Percentiles rank a stretch among this genome's conserved stretches.
Evolutionary conservation across 2,329 filamentous ascomycete genomes (phyloP).

Genomic region (Fusarium chuoi): DNA sequence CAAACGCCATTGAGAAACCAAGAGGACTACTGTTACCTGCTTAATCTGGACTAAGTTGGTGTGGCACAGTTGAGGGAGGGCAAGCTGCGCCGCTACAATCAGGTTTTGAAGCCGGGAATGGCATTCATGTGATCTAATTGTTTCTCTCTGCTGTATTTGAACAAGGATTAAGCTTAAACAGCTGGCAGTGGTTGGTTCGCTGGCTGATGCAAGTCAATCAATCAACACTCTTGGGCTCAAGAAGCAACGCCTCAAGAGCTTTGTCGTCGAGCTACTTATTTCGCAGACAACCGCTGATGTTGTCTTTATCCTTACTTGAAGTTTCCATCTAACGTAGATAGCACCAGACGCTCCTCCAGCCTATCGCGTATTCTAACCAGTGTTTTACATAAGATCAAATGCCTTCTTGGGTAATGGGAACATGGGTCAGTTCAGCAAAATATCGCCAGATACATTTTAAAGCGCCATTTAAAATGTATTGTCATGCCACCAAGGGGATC

Average conservation of each 20-base stretch:
- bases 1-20: background rate
- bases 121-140: background rate
- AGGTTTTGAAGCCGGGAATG: background rate
- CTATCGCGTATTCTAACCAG: background rate
- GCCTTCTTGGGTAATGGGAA: no score
- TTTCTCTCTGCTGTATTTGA: background rate
- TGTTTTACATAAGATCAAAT: no score
- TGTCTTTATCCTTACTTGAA: background rate
- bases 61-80: background rate
- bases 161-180: background rate
- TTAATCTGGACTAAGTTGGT: background rate
- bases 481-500: rapidly evolving
- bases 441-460: no score
- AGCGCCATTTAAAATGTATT: rapidly evolving
- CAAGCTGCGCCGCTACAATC: background rate
- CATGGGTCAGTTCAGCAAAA: no score
- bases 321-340: rapidly evolving
- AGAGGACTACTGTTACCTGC: background rate
- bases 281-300: rapidly evolving
- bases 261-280: background rate
- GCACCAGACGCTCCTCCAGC: no score
- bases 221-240: rapidly evolving
- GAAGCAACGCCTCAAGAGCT: no score
- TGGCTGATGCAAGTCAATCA: background rate
- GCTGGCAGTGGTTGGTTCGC: background rate